These are phyloP conservation scores for Quaeritorhiza haematococci DNA, from an alignment of 371 early-diverging fungal species.

Conservation along the genomic window DNA sequence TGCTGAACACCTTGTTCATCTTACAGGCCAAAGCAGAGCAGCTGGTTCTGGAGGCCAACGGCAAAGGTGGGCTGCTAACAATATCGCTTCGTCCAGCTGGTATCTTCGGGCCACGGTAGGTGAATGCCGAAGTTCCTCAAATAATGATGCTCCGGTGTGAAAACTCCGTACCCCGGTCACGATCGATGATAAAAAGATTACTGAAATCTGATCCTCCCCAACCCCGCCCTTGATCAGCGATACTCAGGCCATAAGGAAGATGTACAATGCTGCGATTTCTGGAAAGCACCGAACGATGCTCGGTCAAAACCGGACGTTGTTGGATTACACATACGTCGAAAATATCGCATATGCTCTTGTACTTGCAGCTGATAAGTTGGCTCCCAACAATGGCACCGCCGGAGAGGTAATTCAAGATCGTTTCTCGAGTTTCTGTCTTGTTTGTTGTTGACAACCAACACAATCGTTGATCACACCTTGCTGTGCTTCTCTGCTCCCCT, in stretches of 20 bases:
- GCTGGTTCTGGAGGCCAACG: slow-evolving; percentile 75
- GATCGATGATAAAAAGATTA: too few species aligned
- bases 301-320: slow-evolving; percentile 78
- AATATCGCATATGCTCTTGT: slow-evolving; percentile 89
- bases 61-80: slow-evolving; percentile 62
- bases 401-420: slow-evolving; percentile 47
- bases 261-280: slow-evolving; percentile 67
- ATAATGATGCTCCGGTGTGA: too few species aligned
- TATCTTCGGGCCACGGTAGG: slow-evolving; percentile 82
- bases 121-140: too few species aligned
- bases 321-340: slow-evolving; percentile 92
- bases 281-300: slow-evolving; percentile 71
- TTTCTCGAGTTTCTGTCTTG: too few species aligned
- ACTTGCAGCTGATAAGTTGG: slow-evolving; percentile 75
- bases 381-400: slow-evolving; percentile 18
- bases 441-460: too few species aligned
- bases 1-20: neutral
- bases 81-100: slow-evolving; percentile 83
- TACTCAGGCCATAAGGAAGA: slow-evolving; percentile 72
- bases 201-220: neutral
- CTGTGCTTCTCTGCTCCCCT: too few species aligned
- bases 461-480: too few species aligned
- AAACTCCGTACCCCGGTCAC: too few species aligned
- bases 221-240: slow-evolving; percentile 45
- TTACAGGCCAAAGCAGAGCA: slow-evolving; percentile 60